Conservation (phyloP, 164 flowering plant species). For the Nymphaea colorata region DNA sequence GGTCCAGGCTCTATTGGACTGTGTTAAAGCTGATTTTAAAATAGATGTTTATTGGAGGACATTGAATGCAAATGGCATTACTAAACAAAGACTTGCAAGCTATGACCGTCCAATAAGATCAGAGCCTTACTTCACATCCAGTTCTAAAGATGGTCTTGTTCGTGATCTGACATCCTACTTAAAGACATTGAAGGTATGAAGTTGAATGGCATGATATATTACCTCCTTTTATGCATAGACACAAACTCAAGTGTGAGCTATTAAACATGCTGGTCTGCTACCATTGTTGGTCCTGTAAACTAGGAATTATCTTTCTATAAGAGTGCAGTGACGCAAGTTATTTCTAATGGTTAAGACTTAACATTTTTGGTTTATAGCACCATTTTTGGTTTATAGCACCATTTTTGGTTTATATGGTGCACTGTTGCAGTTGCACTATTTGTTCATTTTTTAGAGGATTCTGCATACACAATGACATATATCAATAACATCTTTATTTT, state of each 20-base stretch:
- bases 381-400: no score
- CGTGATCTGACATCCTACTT: slow-evolving; percentile 84
- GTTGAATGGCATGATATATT: background rate
- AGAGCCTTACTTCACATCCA: slow-evolving; percentile 72
- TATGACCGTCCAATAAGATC: slow-evolving; percentile 91
- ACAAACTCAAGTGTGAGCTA: no score
- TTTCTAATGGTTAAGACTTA: background rate
- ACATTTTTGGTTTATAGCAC: no score
- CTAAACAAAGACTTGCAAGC: slow-evolving; percentile 90
- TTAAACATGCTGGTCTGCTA: no score
- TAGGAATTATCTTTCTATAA: no score
- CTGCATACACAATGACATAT: no score
- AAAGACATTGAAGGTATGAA: slow-evolving; percentile 87
- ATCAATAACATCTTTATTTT: no score
- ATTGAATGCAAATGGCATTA: slow-evolving; percentile 82
- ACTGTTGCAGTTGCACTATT: no score
- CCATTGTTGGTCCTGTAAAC: no score
- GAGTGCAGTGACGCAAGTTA: no score
- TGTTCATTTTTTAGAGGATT: no score
- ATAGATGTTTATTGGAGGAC: slow-evolving; percentile 84
- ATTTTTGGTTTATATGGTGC: no score
- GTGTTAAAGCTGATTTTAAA: slow-evolving; percentile 72
- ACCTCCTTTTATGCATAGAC: background rate
- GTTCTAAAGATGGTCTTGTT: slow-evolving; percentile 82
- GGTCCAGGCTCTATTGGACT: slow-evolving; percentile 82